These are phyloP conservation scores for Blastomyces parvus DNA, from an alignment of 2,329 filamentous ascomycete genomes.

Conservation along the genomic window DNA sequence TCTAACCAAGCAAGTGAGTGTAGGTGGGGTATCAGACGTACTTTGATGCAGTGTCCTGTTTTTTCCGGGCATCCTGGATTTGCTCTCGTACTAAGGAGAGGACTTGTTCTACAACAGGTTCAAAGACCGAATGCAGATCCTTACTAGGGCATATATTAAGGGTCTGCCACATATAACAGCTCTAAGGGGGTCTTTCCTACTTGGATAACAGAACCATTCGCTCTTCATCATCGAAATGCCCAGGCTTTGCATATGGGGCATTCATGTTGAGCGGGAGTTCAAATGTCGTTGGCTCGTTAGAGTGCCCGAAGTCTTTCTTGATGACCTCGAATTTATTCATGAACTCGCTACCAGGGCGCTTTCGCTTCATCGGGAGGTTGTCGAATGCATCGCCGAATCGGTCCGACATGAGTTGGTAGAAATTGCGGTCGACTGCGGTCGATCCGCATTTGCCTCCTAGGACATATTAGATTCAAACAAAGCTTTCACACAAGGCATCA, in stretches of 20 bases:
- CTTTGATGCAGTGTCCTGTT: constrained; percentile 12
- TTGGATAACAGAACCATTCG: constrained; percentile 8
- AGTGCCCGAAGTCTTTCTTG: constrained; percentile 25
- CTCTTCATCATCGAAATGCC: constrained; percentile 13
- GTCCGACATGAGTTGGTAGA: constrained; percentile 23
- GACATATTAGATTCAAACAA: not conserved
- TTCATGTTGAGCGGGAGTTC: constrained; percentile 18
- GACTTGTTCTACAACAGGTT: constrained; percentile 12
- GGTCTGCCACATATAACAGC: not conserved
- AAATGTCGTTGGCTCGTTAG: constrained; percentile 10
- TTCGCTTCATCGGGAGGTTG: constrained; percentile 18
- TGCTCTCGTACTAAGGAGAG: constrained; percentile 10
- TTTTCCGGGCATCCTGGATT: constrained; percentile 10
- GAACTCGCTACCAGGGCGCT: constrained; percentile 24
- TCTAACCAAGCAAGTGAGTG: not conserved
- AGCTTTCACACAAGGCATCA: not conserved
- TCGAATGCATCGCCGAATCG: constrained; percentile 25
- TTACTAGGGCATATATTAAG: constrained; percentile 1
- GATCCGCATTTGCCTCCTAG: constrained; percentile 28
- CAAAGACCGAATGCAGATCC: constrained; percentile 12
- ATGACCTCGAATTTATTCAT: constrained; percentile 28
- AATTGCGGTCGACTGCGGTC: constrained; percentile 27
- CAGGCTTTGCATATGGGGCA: constrained; percentile 1
- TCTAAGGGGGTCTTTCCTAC: constrained; percentile 3
- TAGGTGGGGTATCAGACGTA: constrained; percentile 2